Evolutionary conservation across 352 stramenopile species (phyloP), one percentile per base, ranked within the genome.

Genomic region (Globisporangium megalacanthum): DNA sequence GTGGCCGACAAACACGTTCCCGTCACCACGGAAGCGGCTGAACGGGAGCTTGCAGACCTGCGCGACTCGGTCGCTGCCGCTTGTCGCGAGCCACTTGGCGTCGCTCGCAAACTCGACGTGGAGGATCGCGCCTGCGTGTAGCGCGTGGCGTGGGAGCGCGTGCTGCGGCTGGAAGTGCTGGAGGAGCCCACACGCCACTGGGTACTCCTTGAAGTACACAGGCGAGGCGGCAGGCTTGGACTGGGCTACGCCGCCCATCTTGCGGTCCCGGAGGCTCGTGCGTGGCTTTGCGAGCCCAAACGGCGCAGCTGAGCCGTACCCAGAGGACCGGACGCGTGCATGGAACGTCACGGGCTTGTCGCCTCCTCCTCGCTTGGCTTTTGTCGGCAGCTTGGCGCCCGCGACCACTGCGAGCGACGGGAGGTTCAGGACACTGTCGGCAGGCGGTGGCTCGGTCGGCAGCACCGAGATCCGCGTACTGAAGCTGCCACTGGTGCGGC

Each of bases 311-410:
- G 51, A 19, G 44, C 85, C 87, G 63, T 96, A 96, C 0, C 87
- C 87, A 1, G 83, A 94, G 14, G 87, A 96, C 51, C 79, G 77
- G 52, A 96, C 83, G 15, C 77, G 70, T 14, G 77, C 77, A 44
- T 86, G 86, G 44, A 94, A 96, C 20, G 83, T 91, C 46, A 95
- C 72, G 19, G 86, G 80, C 14, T 92, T 86, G 68, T 95, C 77
- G 2, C 77, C 56, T 13, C 4, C 29, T 29, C 25, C 7, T 2
- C 35, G 52, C 31, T 73, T 82, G 3, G 45, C 41, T 33, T 61
- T 71, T 29, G 49, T 64, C 6, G 9, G 62, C 35, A 45, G 35
- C 44, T 56, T 67, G 17, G 52, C 31, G 31, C 53, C 59, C 1
- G 52, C 62, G 13, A 54, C 58, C 7, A 59, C 41, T 9, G 74